Percentiles rank a stretch among this genome's conserved stretches.
Evolutionary conservation across 1,139 yeast species (phyloP).

Genomic region (Lodderomyces elongisporus): DNA sequence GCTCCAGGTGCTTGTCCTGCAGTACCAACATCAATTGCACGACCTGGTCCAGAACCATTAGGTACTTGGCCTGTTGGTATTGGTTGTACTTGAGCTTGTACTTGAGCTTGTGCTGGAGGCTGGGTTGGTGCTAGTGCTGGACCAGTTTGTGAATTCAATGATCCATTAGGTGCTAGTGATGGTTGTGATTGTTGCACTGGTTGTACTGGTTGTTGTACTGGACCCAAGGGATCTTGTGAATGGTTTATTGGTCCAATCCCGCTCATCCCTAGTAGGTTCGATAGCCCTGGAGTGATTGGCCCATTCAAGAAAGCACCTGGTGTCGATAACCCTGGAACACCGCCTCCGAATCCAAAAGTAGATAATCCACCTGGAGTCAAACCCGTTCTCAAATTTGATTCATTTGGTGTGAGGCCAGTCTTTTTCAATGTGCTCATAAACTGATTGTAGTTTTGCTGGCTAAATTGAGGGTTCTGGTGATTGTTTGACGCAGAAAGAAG

Average conservation of each 20-base stretch:
- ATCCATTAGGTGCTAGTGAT: conserved; percentile 7
- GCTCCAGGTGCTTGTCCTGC: no score
- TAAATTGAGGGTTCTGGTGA: conserved; percentile 6
- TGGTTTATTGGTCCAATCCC: no score
- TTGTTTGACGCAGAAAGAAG: conserved; percentile 36
- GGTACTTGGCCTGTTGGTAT: background rate
- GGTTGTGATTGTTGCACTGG: conserved; percentile 9
- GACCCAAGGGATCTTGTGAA: no score
- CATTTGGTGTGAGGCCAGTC: conserved; percentile 68
- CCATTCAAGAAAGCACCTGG: conserved; percentile 40
- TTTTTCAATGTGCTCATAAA: conserved; percentile 35
- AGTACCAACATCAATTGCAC: no score
- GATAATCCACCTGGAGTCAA: conserved; percentile 44
- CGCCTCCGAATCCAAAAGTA: conserved; percentile 26
- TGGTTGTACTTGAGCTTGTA: no score
- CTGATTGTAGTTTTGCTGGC: conserved; percentile 19
- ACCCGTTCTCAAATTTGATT: conserved; percentile 61
- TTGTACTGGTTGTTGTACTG: no score
- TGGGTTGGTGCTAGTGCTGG: no score
- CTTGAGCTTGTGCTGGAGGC: no score
- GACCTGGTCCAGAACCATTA: no score
- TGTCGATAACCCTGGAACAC: conserved; percentile 36
- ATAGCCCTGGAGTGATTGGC: conserved; percentile 47
- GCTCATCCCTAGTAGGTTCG: conserved; percentile 33
- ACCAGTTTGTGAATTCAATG: no score